Percentiles rank a stretch among this genome's conserved stretches.
phyloP scores from a whole-genome alignment of 1,139 yeast species.

The Candida labiduridarum region DNA sequence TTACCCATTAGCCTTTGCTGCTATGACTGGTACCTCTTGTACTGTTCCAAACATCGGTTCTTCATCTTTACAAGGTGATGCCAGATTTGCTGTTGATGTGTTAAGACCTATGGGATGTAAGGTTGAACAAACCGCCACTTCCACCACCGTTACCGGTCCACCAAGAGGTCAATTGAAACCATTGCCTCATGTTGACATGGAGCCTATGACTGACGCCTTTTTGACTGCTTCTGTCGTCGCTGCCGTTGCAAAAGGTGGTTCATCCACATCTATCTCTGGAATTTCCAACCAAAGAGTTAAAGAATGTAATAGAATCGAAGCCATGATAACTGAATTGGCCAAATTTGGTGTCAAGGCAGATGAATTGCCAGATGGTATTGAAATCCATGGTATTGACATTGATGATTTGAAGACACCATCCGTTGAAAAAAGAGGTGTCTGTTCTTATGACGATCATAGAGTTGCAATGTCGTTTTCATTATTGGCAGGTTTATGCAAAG shows the following conservation, averaged over 20 bases:
- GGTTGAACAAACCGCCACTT: conserved; percentile 77
- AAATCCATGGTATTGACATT: conserved; percentile 67
- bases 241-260: conserved; percentile 69
- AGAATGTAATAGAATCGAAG: conserved; percentile 94
- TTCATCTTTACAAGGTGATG: conserved; percentile 93
- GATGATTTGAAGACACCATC: conserved; percentile 53
- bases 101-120: conserved; percentile 93
- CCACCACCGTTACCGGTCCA: conserved; percentile 94
- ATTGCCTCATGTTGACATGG: conserved; percentile 86
- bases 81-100: conserved; percentile 93
- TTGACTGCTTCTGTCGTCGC: conserved; percentile 97
- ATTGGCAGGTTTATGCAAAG: conserved; percentile 60
- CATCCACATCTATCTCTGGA: conserved; percentile 82
- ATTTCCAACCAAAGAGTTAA: conserved; percentile 98
- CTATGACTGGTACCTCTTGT: conserved; percentile 92
- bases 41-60: conserved; percentile 95
- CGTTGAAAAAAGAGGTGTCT: conserved; percentile 54
- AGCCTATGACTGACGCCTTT: conserved; percentile 99
- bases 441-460: conserved; percentile 92
- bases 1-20: conserved; percentile 96
- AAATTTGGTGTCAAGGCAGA: conserved; percentile 87
- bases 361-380: conserved; percentile 92
- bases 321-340: conserved; percentile 86
- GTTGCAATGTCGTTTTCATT: conserved; percentile 98
- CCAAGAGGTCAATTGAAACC: conserved; percentile 68